These are phyloP conservation scores for Haberlea rhodopensis DNA, from an alignment of 257 asterid genomes.

Conservation along the genomic window DNA sequence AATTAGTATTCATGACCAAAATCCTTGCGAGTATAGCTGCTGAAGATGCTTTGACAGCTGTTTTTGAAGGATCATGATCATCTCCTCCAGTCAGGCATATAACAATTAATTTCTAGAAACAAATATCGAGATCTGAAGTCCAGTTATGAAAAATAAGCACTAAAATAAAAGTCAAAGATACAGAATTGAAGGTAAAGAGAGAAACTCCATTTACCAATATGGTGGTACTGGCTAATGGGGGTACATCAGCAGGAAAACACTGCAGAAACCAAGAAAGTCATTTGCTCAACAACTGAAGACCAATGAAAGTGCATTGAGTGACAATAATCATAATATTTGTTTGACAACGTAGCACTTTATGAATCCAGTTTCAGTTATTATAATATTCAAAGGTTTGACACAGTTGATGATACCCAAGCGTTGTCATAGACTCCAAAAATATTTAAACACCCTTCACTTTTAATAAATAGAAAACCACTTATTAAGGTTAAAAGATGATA, in stretches of 20 bases:
- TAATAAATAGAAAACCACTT: neutral
- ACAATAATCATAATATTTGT: neutral
- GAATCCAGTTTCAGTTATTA: slow-evolving; percentile 13
- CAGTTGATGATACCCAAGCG: slow-evolving; percentile 4
- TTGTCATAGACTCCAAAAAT: neutral
- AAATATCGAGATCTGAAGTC: slow-evolving; percentile 20
- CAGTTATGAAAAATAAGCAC: neutral
- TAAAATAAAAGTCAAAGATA: slow-evolving; percentile 2
- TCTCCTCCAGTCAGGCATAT: slow-evolving; percentile 88
- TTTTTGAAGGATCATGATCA: slow-evolving; percentile 82
- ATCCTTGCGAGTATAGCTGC: slow-evolving; percentile 92
- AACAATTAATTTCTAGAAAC: slow-evolving; percentile 66
- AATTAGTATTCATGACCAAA: slow-evolving; percentile 86
- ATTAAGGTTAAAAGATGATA: neutral
- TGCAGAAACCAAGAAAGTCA: slow-evolving; percentile 37
- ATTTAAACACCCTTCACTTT: neutral
- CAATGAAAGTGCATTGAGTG: slow-evolving; percentile 6
- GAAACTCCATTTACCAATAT: slow-evolving; percentile 54
- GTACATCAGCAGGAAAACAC: slow-evolving; percentile 92
- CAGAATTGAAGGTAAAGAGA: slow-evolving; percentile 17
- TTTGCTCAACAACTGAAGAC: slow-evolving; percentile 11
- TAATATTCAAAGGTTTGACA: neutral
- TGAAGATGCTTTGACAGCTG: slow-evolving; percentile 75
- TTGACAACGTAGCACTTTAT: neutral
- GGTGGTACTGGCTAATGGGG: slow-evolving; percentile 68